Base-by-base conservation (phyloP, 495 filamentous ascomycete species). In the Xylaria nigripes region DNA sequence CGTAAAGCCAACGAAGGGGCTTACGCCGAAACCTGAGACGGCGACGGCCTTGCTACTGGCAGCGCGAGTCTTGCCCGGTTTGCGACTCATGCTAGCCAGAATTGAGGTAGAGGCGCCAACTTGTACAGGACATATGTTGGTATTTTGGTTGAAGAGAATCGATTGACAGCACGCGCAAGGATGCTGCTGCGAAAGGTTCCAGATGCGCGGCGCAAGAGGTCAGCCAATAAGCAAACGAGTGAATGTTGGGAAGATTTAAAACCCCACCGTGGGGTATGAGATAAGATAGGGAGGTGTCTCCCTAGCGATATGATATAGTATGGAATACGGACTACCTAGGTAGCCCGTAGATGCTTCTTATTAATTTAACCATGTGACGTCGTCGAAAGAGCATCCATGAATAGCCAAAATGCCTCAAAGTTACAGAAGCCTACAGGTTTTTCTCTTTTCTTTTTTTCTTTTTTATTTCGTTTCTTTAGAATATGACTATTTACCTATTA, bases 1-100 rank as follows among this genome's bases (percentile, higher is more conserved):
- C 54, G 70, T 61, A 59, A 82, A 77, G 10, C 66, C 63, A 57
- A 72, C 69, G 67, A 86, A 77, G 57, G 70, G 1, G 48, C 38
- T 45, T 15, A 62, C 48, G 22, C 63, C 59, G 48, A 55, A 56
- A 32, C 43, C 59, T 3, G 63, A 57, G 48, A 63, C 65, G 21
- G 62, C 53, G 49, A 64, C 65, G n/a, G 63, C 51, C 45, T 68
- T 68, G 60, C 59, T 47, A 50, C 53, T 55, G 34, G 59, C 34
- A 16, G 60, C 62, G 44, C 65, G 65, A 43, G 55, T 53, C 55
- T 67, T 67, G 41, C 15, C 40, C 16, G 59, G 59, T 36, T 64
- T 67, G 24, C 64, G 64, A 61, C 64, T 67, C 64, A 67, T 67
- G 34, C 48, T 36, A 13, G 46, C 46, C 46, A 15, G 38, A 24